Evolutionary conservation across 257 asterid species (phyloP), one percentile per base, ranked within the genome.

Genomic region (Petunia secreta): DNA sequence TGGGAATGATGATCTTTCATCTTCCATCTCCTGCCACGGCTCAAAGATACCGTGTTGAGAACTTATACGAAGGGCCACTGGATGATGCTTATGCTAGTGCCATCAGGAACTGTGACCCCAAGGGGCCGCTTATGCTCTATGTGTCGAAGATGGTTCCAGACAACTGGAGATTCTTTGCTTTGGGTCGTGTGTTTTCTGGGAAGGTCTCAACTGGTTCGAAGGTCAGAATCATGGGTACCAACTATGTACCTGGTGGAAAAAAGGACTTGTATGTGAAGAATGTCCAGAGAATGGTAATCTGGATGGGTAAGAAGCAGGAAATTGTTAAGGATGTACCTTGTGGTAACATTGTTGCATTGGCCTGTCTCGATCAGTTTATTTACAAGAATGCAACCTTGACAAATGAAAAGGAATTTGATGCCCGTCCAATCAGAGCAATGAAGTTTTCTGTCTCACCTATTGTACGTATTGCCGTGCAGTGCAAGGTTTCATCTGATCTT

Each of bases 131-230:
- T 13, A 83, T 85, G 88, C 80, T 85, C 13, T 85, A 85, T 41
- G 87, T 85, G 8, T 85, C 88, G 6, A 85, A 85, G 86, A 85
- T 85, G 87, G 82, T 85, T 83, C 88, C 88, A 16, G 88, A 85
- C 1, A 85, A 82, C 13, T 86, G 86, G 5, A 67, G 86, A 10
- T 85, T 85, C 83, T 85, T 69, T 25, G 25, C 25, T 25, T 25
- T 25, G 0, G 25, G 25, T 25, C 25, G 25, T 25, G 25, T 25
- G 25, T 80, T 86, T 86, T 43, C 88, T 63, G 86, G 88, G 2
- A 82, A 34, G 64, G 80, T 85, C 7, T 13, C 84, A 8, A 85
- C 86, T 52, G 88, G 88, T 62, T 16, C 82, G 84, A 85, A 85
- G 80, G 88, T 85, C 3, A 59, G 88, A 62, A 85, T 85, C 52